Conservation (phyloP, 2,329 filamentous ascomycete species). For the Epichloe sylvatica region DNA sequence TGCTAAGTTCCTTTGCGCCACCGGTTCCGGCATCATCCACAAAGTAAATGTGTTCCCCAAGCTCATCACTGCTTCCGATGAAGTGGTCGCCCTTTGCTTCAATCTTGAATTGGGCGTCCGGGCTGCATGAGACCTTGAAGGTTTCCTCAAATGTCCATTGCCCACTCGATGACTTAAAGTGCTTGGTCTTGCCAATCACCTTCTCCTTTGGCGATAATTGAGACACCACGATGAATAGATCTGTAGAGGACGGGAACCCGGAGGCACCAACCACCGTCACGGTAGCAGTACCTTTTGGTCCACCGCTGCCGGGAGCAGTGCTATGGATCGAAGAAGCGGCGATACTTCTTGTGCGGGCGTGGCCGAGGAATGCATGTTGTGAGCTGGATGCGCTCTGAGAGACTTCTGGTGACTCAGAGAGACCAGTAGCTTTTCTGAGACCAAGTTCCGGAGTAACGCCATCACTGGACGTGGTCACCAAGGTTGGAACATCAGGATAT, state of each 20-base stretch:
- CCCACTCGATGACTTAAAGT: slow-evolving; percentile 59
- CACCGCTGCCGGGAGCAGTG: slow-evolving; percentile 38
- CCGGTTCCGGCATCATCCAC: slow-evolving; percentile 64
- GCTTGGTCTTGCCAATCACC: slow-evolving; percentile 82
- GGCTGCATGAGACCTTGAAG: slow-evolving; percentile 63
- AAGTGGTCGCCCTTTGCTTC: slow-evolving; percentile 74
- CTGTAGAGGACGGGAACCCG: slow-evolving; percentile 61
- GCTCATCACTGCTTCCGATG: slow-evolving; percentile 67
- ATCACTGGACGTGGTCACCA: slow-evolving; percentile 15
- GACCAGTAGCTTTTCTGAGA: slow-evolving; percentile 28
- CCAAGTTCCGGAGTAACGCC: slow-evolving; percentile 23
- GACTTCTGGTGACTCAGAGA: slow-evolving; percentile 21
- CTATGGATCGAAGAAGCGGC: slow-evolving; percentile 55
- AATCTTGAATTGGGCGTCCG: slow-evolving; percentile 76
- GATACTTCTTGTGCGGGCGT: slow-evolving; percentile 42
- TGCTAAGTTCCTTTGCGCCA: slow-evolving; percentile 57
- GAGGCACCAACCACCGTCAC: slow-evolving; percentile 69
- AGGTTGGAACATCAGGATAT: slow-evolving; percentile 26
- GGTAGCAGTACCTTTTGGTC: slow-evolving; percentile 58
- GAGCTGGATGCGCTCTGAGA: slow-evolving; percentile 11
- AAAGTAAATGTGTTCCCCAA: slow-evolving; percentile 81
- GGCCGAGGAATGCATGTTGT: slow-evolving; percentile 20
- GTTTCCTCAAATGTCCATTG: slow-evolving; percentile 60
- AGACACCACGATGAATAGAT: slow-evolving; percentile 64
- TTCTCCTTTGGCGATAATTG: slow-evolving; percentile 57